Evolutionary conservation across 495 filamentous ascomycete genomes (phyloP).

Genomic region (Melanomma pulvis-pyrius): DNA sequence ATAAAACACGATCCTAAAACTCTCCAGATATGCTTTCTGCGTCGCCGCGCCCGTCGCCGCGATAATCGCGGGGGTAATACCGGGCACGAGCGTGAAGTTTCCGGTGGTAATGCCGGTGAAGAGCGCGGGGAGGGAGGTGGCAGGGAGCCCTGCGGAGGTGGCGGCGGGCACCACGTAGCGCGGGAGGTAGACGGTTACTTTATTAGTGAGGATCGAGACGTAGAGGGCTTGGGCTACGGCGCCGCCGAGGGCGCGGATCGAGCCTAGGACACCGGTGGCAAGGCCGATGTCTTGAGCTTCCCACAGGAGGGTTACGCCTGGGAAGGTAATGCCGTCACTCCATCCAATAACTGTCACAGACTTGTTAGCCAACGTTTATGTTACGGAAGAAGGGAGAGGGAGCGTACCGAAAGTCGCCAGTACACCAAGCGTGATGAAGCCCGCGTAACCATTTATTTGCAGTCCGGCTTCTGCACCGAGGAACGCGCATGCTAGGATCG

Average conservation of each 20-base stretch:
- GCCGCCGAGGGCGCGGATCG: slow-evolving; percentile 42
- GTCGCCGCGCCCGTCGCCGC: slow-evolving; percentile 45
- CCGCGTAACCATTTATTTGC: slow-evolving; percentile 10
- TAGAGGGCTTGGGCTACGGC: slow-evolving; percentile 50
- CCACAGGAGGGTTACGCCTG: slow-evolving; percentile 38
- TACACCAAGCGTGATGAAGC: slow-evolving; percentile 34
- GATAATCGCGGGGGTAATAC: slow-evolving; percentile 46
- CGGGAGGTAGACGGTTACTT: slow-evolving; percentile 47
- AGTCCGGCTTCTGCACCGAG: slow-evolving; percentile 32
- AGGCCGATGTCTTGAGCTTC: slow-evolving; percentile 52
- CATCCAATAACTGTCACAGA: slow-evolving; percentile 34
- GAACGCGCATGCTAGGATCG: slow-evolving; percentile 31
- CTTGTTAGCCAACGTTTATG: too few relatives aligned
- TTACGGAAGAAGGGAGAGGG: background rate
- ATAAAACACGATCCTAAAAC: slow-evolving; percentile 54
- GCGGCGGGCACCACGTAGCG: slow-evolving; percentile 49
- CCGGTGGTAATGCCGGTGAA: slow-evolving; percentile 45
- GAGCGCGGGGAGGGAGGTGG: slow-evolving; percentile 47
- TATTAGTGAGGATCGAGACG: slow-evolving; percentile 52
- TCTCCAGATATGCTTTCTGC: slow-evolving; percentile 48
- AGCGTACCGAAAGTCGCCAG: slow-evolving; percentile 35
- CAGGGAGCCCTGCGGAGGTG: slow-evolving; percentile 50
- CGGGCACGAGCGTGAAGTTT: slow-evolving; percentile 49
- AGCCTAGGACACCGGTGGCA: slow-evolving; percentile 51
- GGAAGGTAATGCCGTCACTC: slow-evolving; percentile 40